These are phyloP conservation scores for Fusarium sp. DNA, from an alignment of 2,329 filamentous ascomycete genomes.

Conservation along the genomic window DNA sequence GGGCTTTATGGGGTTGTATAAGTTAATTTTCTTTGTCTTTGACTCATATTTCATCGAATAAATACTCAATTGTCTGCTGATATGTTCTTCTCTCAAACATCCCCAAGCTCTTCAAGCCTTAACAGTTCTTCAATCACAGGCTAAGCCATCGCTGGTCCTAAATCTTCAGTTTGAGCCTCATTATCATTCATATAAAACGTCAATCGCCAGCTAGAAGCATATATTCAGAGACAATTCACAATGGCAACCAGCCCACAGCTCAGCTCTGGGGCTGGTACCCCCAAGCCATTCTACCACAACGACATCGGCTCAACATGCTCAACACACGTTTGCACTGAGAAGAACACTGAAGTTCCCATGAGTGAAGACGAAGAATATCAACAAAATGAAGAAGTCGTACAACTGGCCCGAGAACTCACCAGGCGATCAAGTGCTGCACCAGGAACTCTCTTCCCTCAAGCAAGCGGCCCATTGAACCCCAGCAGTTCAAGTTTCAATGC, in stretches of 20 bases:
- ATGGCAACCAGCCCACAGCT: constrained; percentile 22
- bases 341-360: constrained; percentile 1
- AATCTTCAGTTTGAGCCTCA: neutral
- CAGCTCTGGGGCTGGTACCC: neutral
- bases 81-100: neutral
- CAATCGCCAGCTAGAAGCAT: accelerated
- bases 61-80: neutral
- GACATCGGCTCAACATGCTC: constrained; percentile 25
- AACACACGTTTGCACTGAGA: constrained; percentile 27
- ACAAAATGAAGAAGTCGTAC: constrained; percentile 32
- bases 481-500: constrained; percentile 51
- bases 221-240: neutral
- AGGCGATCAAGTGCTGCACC: constrained; percentile 37
- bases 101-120: neutral
- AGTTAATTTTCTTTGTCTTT: constrained; percentile 16
- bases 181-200: neutral
- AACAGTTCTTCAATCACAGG: neutral
- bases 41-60: neutral
- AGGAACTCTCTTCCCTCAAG: constrained; percentile 40
- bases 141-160: neutral
- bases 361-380: constrained; percentile 1
- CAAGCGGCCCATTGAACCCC: constrained; percentile 48
- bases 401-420: constrained; percentile 43
- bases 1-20: neutral
- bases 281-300: neutral